Evolutionary conservation across 768 basidiomycete genomes (phyloP).

Genomic region (Strobilomyces dryophilus): DNA sequence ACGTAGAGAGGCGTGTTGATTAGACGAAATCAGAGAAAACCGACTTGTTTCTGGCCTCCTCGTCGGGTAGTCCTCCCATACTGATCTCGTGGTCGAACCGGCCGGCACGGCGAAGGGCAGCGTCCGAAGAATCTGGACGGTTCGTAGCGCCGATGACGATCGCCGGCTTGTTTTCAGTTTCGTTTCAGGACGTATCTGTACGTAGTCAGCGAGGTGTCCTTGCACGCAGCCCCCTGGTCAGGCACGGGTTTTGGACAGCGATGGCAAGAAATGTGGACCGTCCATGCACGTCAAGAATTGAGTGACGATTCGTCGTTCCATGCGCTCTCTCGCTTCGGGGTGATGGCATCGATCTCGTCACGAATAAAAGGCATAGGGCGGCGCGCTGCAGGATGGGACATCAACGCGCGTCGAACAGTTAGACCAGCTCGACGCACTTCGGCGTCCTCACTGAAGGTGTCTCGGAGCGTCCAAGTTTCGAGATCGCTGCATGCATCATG

Average conservation of each 20-base stretch:
- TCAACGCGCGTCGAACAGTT: background rate
- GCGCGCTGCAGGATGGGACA: background rate
- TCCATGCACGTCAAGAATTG: background rate
- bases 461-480: background rate
- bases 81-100: background rate
- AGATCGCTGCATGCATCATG: too few relatives aligned
- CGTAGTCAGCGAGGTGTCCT: background rate
- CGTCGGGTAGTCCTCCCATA: background rate
- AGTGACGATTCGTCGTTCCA: background rate
- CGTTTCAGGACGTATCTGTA: background rate
- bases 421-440: background rate
- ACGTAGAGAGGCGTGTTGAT: conserved; percentile 47
- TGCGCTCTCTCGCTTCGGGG: background rate
- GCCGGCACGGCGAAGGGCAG: background rate
- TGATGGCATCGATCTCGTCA: background rate
- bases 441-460: background rate
- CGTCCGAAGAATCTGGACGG: background rate
- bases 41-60: background rate
- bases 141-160: background rate
- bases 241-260: background rate
- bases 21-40: background rate
- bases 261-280: background rate
- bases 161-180: background rate
- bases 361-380: background rate
- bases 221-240: too few relatives aligned